phyloP scores from a whole-genome alignment of 805 yeast species.

The Suhomyces tanzawaensis region DNA sequence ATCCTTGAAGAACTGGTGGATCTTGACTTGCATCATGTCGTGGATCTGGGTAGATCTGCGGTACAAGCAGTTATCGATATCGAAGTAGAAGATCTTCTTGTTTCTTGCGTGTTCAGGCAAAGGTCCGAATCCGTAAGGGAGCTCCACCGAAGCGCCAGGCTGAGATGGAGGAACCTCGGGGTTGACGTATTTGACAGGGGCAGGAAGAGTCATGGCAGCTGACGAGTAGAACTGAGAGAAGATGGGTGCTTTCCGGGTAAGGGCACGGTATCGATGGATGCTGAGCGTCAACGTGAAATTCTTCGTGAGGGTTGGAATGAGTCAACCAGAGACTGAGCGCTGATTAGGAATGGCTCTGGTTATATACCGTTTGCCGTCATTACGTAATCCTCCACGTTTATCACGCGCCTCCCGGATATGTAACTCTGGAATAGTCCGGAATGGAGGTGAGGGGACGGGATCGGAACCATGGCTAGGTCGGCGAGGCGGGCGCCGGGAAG shows the following conservation, averaged over 20 bases:
- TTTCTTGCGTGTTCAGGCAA: slow-evolving; percentile 24
- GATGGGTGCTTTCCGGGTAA: neutral
- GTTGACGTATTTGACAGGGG: slow-evolving; percentile 18
- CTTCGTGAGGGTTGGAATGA: too few species aligned
- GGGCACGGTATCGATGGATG: neutral
- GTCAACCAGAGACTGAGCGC: too few species aligned
- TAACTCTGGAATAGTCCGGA: too few species aligned
- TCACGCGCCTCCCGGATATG: too few species aligned
- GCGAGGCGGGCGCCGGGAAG: too few species aligned
- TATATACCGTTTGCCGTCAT: too few species aligned
- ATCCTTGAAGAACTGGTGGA: slow-evolving; percentile 75
- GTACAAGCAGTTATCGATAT: slow-evolving; percentile 91
- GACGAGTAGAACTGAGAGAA: neutral
- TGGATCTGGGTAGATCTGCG: slow-evolving; percentile 71
- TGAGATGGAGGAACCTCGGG: slow-evolving; percentile 20
- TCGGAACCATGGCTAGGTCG: too few species aligned
- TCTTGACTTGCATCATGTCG: slow-evolving; percentile 82
- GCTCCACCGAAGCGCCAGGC: slow-evolving; percentile 19
- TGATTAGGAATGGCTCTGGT: too few species aligned
- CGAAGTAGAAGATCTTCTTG: slow-evolving; percentile 66
- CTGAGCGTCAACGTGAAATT: too few species aligned
- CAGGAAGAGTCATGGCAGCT: neutral
- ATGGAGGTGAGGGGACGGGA: too few species aligned
- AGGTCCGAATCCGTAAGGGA: slow-evolving; percentile 36
- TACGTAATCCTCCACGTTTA: too few species aligned